Evolutionary conservation across 2,329 filamentous ascomycete species (phyloP).

Genomic region (Curvularia lunata): DNA sequence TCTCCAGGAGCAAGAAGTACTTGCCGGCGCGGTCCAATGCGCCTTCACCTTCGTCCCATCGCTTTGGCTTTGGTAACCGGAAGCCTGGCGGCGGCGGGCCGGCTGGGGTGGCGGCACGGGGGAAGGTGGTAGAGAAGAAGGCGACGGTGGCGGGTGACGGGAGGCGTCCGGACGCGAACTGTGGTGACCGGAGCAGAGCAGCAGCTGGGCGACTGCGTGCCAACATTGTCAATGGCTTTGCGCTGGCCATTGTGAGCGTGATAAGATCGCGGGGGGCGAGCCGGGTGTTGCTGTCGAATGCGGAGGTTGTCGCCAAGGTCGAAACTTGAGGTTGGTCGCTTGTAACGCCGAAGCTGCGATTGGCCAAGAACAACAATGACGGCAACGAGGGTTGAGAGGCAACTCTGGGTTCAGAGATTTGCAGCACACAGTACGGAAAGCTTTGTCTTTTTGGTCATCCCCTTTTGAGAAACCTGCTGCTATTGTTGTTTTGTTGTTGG

Average conservation of each 20-base stretch:
- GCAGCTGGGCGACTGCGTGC: conserved; percentile 53
- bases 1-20: conserved; percentile 95
- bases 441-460: neutral
- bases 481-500: conserved; percentile 4
- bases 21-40: conserved; percentile 84
- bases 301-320: conserved; percentile 30
- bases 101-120: conserved; percentile 67
- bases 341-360: conserved; percentile 37
- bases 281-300: conserved; percentile 30
- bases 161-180: conserved; percentile 42
- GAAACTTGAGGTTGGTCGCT: conserved; percentile 32
- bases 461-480: neutral
- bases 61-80: conserved; percentile 72
- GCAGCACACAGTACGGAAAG: neutral
- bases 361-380: conserved; percentile 35
- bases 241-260: conserved; percentile 55
- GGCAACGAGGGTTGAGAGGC: conserved; percentile 26
- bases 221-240: conserved; percentile 56
- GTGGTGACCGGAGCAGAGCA: conserved; percentile 46
- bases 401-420: conserved; percentile 13
- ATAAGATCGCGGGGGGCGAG: conserved; percentile 36
- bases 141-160: conserved; percentile 57
- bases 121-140: conserved; percentile 70
- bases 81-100: conserved; percentile 83
- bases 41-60: conserved; percentile 83